Percentiles rank a stretch among this genome's conserved stretches.
These are phyloP conservation scores for Ceratocystis lukuohia DNA, from an alignment of 2,329 filamentous ascomycete genomes.

Conservation along the genomic window DNA sequence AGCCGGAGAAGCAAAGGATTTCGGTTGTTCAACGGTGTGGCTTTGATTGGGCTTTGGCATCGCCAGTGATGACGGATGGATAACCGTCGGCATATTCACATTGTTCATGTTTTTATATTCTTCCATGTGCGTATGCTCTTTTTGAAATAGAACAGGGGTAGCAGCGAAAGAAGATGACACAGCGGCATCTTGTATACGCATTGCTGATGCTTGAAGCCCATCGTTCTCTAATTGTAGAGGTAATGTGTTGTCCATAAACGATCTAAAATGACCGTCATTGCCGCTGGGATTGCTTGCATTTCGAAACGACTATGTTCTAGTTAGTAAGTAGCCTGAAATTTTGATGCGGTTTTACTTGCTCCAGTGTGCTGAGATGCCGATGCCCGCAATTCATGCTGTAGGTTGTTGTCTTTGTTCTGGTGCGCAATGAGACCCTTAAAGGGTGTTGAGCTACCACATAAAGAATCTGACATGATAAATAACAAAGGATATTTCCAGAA, in stretches of 20 bases:
- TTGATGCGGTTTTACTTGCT: not conserved
- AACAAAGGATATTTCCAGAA: not conserved
- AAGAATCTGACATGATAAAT: slow-evolving; percentile 30
- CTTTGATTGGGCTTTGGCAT: not conserved
- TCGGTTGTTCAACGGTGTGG: not conserved
- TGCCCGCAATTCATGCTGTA: slow-evolving; percentile 23
- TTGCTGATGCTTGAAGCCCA: not conserved
- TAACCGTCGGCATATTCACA: not conserved
- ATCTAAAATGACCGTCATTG: not conserved
- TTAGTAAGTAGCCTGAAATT: not conserved
- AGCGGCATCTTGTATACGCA: not conserved
- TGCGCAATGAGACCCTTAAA: slow-evolving; percentile 34
- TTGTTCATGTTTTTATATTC: not conserved
- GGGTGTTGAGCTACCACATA: slow-evolving; percentile 32
- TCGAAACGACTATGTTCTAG: not conserved
- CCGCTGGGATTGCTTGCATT: not conserved
- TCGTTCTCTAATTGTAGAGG: not conserved
- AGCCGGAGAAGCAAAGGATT: slow-evolving; percentile 12
- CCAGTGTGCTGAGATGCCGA: not conserved
- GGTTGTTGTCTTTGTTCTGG: slow-evolving; percentile 31
- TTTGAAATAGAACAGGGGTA: not conserved
- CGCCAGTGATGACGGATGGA: not conserved
- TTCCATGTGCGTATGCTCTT: not conserved
- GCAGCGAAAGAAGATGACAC: not conserved
- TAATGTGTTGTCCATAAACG: slow-evolving; percentile 3